Evolutionary conservation across 164 flowering plant species (phyloP), one percentile per base, ranked within the genome.

Genomic region (Macadamia tetraphylla): DNA sequence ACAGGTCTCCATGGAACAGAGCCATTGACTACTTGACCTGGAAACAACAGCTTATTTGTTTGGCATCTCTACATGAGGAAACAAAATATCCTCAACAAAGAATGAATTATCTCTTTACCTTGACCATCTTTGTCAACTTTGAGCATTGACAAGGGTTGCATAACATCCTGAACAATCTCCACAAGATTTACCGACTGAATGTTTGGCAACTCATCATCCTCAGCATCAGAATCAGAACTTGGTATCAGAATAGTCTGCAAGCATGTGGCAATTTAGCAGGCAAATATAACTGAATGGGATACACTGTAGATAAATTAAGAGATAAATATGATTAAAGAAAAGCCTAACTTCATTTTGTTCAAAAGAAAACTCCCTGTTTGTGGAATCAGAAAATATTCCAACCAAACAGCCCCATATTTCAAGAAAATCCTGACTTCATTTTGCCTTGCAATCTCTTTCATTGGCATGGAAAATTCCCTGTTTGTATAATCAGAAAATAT

Each of bases 151-250:
- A 92, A 73, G 56, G 87, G 80, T 63, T 72, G 69, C 43, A 76
- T 64, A 63, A 92, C 68, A 75, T 76, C 84, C 70, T 84, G 68
- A 74, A 82, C 53, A 75, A 30, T 66, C 40, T 65, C 76, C 57
- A 73, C 79, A 48, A 70, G 9, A 58, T 74, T 68, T 31, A 55
- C 68, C 62, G 76, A 74, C 67, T n/a, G 32, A 51, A 31, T 13
- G 46, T 64, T 46, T 9, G 32, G 14, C 72, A 2, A 63, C 43
- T 76, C 71, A 31, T 80, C 80, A 63, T 76, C 78, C 71, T 89
- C 97, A 55, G 46, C 77, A 58, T 90, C 90, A 29, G 93, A 90
- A 58, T 85, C 97, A 44, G 93, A 84, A 80, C 87, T 86, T 35
- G 79, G 80, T 58, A 72, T 52, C 74, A 76, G 56, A 32, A 73